Conservation (phyloP, 257 asterid species). For the Gentiana straminea region DNA sequence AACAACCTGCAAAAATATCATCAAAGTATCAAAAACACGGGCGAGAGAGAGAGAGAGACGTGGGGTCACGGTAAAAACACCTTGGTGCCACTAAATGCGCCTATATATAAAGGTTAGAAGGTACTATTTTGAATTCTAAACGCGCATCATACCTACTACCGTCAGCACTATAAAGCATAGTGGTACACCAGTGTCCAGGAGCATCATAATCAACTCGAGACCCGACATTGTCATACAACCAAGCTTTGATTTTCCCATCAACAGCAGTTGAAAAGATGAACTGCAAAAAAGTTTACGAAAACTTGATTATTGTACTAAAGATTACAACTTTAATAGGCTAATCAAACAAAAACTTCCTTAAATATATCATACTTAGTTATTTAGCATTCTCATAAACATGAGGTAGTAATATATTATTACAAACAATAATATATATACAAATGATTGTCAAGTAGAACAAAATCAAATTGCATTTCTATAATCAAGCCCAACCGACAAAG, state of each 20-base stretch:
- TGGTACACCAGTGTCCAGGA: conserved; percentile 96
- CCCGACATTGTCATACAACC: conserved; percentile 94
- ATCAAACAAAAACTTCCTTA: background rate
- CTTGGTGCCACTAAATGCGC: too few relatives aligned
- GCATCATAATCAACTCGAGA: conserved; percentile 98
- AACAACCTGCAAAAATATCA: conserved; percentile 45
- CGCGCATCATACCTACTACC: conserved; percentile 58
- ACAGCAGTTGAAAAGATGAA: conserved; percentile 91
- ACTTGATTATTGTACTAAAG: conserved; percentile 6
- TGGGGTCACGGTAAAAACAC: background rate
- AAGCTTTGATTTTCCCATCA: conserved; percentile 96
- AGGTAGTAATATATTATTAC: too few relatives aligned
- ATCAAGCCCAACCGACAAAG: too few relatives aligned
- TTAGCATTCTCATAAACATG: too few relatives aligned
- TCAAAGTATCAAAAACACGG: background rate
- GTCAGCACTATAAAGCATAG: conserved; percentile 95
- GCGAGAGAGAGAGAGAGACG: too few relatives aligned
- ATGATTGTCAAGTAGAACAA: too few relatives aligned
- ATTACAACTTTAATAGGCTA: background rate
- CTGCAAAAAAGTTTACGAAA: conserved; percentile 35
- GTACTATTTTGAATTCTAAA: background rate
- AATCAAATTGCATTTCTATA: too few relatives aligned
- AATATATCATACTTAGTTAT: too few relatives aligned
- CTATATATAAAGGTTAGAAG: too few relatives aligned
- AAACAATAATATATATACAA: too few relatives aligned